These are phyloP conservation scores for Azolla pinnata DNA, from an alignment of 75 land plant genomes.

Conservation along the genomic window DNA sequence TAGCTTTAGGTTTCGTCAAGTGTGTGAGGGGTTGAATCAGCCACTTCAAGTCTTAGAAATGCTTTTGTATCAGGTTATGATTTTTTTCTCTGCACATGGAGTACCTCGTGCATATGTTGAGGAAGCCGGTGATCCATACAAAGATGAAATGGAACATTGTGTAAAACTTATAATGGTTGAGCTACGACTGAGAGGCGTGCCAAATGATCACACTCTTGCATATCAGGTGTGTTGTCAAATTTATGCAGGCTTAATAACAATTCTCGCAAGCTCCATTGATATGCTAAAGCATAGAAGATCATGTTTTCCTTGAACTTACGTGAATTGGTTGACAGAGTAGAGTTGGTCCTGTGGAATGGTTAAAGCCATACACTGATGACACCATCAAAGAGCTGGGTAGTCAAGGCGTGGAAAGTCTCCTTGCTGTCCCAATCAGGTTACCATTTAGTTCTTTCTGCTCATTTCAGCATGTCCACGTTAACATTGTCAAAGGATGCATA, in stretches of 20 bases:
- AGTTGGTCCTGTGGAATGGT: constrained; percentile 99
- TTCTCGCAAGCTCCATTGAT: too few species aligned
- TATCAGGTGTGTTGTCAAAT: constrained; percentile 92
- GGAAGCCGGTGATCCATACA: constrained; percentile 99
- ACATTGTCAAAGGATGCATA: too few species aligned
- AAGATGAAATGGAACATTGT: constrained; percentile 99
- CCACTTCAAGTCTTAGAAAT: not conserved
- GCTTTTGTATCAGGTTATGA: constrained; percentile 52
- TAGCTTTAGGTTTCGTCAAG: not conserved
- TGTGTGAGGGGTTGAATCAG: not conserved
- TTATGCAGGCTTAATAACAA: too few species aligned
- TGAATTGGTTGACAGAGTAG: constrained; percentile 92
- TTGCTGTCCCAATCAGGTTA: constrained; percentile 98
- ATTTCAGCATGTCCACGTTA: too few species aligned
- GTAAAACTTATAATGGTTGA: constrained; percentile 93
- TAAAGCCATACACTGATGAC: constrained; percentile 97
- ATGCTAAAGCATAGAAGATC: too few species aligned
- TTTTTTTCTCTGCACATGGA: constrained; percentile 99
- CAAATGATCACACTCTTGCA: constrained; percentile 76
- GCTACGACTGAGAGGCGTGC: constrained; percentile 51
- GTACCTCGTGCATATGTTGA: constrained; percentile 99
- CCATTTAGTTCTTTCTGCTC: too few species aligned
- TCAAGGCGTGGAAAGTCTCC: constrained; percentile 74
- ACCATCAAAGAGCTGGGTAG: constrained; percentile 82
- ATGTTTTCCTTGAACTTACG: too few species aligned